Conservation (phyloP, 2,329 filamentous ascomycete genomes). For the Xylariaceae sp. region DNA sequence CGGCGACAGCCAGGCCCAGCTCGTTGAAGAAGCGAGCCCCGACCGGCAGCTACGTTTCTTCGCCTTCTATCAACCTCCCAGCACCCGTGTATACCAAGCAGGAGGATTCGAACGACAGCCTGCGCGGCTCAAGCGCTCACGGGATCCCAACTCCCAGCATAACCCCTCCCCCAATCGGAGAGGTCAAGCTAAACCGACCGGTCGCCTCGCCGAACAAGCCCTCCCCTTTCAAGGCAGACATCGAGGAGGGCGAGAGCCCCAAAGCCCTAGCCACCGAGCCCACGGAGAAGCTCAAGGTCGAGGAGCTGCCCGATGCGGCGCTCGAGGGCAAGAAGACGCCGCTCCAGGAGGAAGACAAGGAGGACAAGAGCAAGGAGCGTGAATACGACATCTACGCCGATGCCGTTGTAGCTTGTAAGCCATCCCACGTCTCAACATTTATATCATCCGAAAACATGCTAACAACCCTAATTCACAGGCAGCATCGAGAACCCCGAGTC, state of each 20-base stretch:
- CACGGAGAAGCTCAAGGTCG: conserved; percentile 60
- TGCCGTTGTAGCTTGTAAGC: conserved; percentile 83
- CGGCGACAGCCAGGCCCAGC: conserved; percentile 67
- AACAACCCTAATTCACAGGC: conserved; percentile 51
- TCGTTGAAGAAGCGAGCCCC: conserved; percentile 71
- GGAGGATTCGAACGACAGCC: conserved; percentile 44
- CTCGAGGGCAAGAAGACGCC: conserved; percentile 52
- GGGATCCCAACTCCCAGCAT: conserved; percentile 70
- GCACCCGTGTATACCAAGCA: conserved; percentile 68
- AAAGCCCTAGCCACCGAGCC: conserved; percentile 77
- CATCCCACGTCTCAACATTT: too few species aligned
- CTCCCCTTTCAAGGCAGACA: conserved; percentile 75
- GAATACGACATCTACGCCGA: conserved; percentile 96
- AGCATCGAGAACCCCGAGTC: conserved; percentile 97
- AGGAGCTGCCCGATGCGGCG: conserved; percentile 65
- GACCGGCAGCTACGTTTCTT: conserved; percentile 57
- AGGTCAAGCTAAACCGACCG: conserved; percentile 47
- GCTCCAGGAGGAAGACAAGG: conserved; percentile 71
- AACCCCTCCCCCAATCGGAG: conserved; percentile 60
- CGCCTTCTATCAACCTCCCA: conserved; percentile 63
- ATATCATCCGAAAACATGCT: conserved; percentile 29
- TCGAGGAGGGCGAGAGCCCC: conserved; percentile 76
- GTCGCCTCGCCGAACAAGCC: conserved; percentile 62
- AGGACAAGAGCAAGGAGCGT: conserved; percentile 70
- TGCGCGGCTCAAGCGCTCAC: conserved; percentile 43